Percentiles rank a stretch among this genome's conserved stretches.
Evolutionary conservation across 2,329 filamentous ascomycete species (phyloP).

Genomic region (Monosporascus sp.): DNA sequence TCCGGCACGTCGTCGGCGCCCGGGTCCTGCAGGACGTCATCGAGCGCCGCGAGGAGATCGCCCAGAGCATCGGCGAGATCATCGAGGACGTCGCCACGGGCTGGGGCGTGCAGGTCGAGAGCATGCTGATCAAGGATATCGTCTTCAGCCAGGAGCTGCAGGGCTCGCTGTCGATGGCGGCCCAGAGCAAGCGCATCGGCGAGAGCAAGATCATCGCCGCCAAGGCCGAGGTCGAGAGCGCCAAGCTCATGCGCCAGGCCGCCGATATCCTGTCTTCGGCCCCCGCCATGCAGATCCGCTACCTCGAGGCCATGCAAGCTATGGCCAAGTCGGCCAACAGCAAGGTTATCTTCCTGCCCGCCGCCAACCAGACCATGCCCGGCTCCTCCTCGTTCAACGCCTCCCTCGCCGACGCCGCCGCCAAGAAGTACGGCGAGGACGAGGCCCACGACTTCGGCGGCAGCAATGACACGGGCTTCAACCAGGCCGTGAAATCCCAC

Average conservation of each 20-base stretch:
- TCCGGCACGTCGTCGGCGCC: constrained; percentile 93
- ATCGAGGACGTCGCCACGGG: constrained; percentile 91
- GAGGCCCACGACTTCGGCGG: constrained; percentile 46
- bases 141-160: constrained; percentile 95
- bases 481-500: constrained; percentile 74
- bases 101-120: constrained; percentile 95
- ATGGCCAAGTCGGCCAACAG: constrained; percentile 93
- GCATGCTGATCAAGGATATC: constrained; percentile 99
- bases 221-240: constrained; percentile 91
- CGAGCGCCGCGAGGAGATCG: constrained; percentile 95
- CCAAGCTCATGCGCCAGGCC: constrained; percentile 88
- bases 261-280: constrained; percentile 89
- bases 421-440: constrained; percentile 31
- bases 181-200: constrained; percentile 96
- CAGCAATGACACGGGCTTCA: constrained; percentile 55
- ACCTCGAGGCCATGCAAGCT: constrained; percentile 96
- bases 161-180: constrained; percentile 95
- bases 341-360: constrained; percentile 82
- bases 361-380: constrained; percentile 55
- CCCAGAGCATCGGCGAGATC: constrained; percentile 90
- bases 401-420: constrained; percentile 32
- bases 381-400: constrained; percentile 34
- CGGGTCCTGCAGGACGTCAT: constrained; percentile 97
- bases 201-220: constrained; percentile 98
- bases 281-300: constrained; percentile 96